These are phyloP conservation scores for Stylonectria norvegica DNA, from an alignment of 2,329 filamentous ascomycete species.

Conservation along the genomic window DNA sequence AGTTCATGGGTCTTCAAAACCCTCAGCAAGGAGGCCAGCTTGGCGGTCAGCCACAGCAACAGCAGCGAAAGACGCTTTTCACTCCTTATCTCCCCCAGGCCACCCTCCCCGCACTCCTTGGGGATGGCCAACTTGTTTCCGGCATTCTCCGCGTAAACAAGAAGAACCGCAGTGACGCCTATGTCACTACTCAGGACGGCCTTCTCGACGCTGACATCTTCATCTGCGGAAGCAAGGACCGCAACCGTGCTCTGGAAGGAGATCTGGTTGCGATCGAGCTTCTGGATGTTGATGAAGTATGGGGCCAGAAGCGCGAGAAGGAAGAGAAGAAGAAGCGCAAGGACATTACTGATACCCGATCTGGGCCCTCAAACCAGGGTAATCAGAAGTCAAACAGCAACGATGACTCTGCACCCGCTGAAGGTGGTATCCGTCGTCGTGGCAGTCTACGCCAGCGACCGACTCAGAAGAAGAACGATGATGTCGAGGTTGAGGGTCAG, in stretches of 20 bases:
- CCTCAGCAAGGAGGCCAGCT: conserved; percentile 70
- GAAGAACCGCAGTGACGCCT: conserved; percentile 98
- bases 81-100: conserved; percentile 96
- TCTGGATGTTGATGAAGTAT: conserved; percentile 96
- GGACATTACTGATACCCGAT: conserved; percentile 90
- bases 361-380: conserved; percentile 69
- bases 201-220: conserved; percentile 95
- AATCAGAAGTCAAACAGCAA: conserved; percentile 60
- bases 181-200: conserved; percentile 87
- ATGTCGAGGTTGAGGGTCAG: conserved; percentile 97
- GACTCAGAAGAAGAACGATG: conserved; percentile 99
- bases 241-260: conserved; percentile 93
- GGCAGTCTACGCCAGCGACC: conserved; percentile 94
- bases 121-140: conserved; percentile 89
- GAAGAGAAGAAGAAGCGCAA: conserved; percentile 99
- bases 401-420: conserved; percentile 60
- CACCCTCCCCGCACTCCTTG: conserved; percentile 82
- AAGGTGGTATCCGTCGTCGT: conserved; percentile 85
- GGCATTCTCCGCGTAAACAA: conserved; percentile 98
- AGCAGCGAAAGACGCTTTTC: conserved; percentile 97
- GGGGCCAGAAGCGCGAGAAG: conserved; percentile 98
- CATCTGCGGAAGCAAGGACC: conserved; percentile 98
- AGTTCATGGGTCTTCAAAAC: conserved; percentile 62
- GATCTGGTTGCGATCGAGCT: conserved; percentile 95
- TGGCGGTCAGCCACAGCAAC: conserved; percentile 68